Conservation (phyloP, 768 basidiomycete genomes). For the Neoboletus brunneissimus region DNA sequence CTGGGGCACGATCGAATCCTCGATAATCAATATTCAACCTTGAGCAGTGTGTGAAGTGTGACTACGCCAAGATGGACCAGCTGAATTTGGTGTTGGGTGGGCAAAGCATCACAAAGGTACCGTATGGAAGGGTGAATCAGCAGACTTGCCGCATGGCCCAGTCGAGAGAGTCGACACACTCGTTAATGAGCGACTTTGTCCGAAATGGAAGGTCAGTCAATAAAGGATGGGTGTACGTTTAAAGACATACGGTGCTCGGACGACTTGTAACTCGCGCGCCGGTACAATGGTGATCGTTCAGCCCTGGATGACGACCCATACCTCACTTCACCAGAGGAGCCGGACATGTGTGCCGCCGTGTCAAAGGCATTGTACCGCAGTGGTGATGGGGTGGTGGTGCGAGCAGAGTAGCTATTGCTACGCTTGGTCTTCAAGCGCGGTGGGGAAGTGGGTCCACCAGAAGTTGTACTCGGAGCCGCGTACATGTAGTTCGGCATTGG, state of each 20-base stretch:
- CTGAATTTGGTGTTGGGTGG: too few relatives aligned
- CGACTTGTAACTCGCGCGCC: slow-evolving; percentile 43
- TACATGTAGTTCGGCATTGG: slow-evolving; percentile 43
- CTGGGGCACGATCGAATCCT: too few relatives aligned
- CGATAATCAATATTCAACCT: too few relatives aligned
- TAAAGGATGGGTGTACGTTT: not conserved
- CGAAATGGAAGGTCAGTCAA: not conserved
- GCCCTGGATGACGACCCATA: slow-evolving; percentile 30
- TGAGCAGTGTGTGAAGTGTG: too few relatives aligned
- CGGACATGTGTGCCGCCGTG: slow-evolving; percentile 19
- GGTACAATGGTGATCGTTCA: slow-evolving; percentile 38
- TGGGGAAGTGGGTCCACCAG: slow-evolving; percentile 36
- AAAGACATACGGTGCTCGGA: slow-evolving; percentile 45
- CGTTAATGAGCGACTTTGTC: slow-evolving; percentile 31
- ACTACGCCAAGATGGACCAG: too few relatives aligned
- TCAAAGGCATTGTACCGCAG: slow-evolving; percentile 41
- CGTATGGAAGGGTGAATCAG: too few relatives aligned
- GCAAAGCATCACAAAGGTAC: too few relatives aligned
- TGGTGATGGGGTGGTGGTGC: slow-evolving; percentile 39
- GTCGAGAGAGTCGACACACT: too few relatives aligned
- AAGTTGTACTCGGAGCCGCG: slow-evolving; percentile 28
- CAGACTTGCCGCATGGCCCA: too few relatives aligned
- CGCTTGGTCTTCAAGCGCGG: slow-evolving; percentile 37
- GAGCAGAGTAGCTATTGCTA: slow-evolving; percentile 39
- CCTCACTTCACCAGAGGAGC: slow-evolving; percentile 32